phyloP scores from a whole-genome alignment of 768 basidiomycete genomes.

The Lactarius tabidus region DNA sequence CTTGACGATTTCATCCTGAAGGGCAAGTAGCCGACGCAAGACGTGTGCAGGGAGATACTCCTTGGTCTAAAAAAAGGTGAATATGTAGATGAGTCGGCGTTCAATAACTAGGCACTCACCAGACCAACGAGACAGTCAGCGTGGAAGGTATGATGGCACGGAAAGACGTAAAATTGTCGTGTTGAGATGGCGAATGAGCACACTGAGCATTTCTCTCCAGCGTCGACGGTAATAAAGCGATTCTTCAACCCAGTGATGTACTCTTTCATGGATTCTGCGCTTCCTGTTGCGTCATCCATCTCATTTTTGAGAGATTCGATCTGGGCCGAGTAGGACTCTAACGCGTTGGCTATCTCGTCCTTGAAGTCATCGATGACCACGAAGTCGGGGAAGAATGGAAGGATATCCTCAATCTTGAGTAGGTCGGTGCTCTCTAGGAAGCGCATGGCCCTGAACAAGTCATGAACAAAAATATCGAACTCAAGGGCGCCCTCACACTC shows the following conservation, averaged over 20 bases:
- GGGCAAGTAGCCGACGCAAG: slow-evolving; percentile 76
- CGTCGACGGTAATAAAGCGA: slow-evolving; percentile 89
- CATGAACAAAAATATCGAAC: slow-evolving; percentile 9
- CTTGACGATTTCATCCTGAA: slow-evolving; percentile 83
- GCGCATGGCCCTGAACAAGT: slow-evolving; percentile 77
- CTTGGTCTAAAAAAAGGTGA: slow-evolving; percentile 63
- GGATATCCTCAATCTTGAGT: slow-evolving; percentile 96
- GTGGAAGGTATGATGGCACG: slow-evolving; percentile 97
- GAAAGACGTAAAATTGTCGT: slow-evolving; percentile 97
- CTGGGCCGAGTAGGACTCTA: slow-evolving; percentile 90
- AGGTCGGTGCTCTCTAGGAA: slow-evolving; percentile 93
- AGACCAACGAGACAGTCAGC: slow-evolving; percentile 93
- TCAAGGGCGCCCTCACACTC: slow-evolving; percentile 35
- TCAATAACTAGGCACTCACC: slow-evolving; percentile 48
- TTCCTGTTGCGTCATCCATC: slow-evolving; percentile 94
- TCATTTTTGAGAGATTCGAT: slow-evolving; percentile 87
- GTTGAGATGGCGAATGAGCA: slow-evolving; percentile 75
- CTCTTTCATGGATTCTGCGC: slow-evolving; percentile 88
- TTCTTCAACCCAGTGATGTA: slow-evolving; percentile 83
- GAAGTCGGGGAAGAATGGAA: slow-evolving; percentile 99
- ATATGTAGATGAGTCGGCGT: neutral
- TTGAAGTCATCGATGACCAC: slow-evolving; percentile 99
- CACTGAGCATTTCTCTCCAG: slow-evolving; percentile 78
- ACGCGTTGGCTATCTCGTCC: slow-evolving; percentile 92
- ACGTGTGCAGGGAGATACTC: slow-evolving; percentile 81